Base-by-base conservation (phyloP, 495 filamentous ascomycete species). In the Staphylotrichum tortipilum region DNA sequence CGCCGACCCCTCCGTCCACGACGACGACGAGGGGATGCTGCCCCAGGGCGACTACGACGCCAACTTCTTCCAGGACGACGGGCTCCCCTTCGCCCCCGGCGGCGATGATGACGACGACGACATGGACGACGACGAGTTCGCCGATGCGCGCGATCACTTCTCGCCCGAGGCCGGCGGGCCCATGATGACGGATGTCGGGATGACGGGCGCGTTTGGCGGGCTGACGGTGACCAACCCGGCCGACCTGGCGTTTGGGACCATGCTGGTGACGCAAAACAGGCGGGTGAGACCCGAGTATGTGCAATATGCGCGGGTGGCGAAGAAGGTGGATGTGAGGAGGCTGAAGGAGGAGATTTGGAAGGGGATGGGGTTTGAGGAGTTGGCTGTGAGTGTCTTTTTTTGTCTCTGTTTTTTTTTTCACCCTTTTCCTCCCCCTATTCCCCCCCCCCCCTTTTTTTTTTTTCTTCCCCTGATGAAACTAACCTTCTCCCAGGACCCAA, bases 291-390 rank as follows among this genome's bases (percentile, higher is more conserved):
- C 92, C 1, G 92, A 97, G 64, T 97, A 99, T 52, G 88, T 99
- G 24, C 87, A 95, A 62, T 99, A 95, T 64, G 94, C 94, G 15
- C 78, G 89, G 23, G 85, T 94, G 21, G 94, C 94, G 12, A 99
- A 95, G 78, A 99, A 97, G 74, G 94, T 99, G n/a, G 94, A 99
- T 61, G 89, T 97, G 0, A 76, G 91, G 42, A 73, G 89, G 62
- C 69, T 99, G 58, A 99, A 99, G 71, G 85, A 90, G 64, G 89
- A 99, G 63, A 82, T 99, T 61, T 99, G 94, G 94, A 84, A 77
- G 65, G 87, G 88, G 7, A 87, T 95, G 66, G 85, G 82, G 17
- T 74, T 86, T 33, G 78, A 80, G 46, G 63, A 71, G 35, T 49
- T 57, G 1, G 55, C 57, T 29, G 74, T 78, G 59, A 55, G 74